These are phyloP conservation scores for Neopestalotiopsis sp. DNA, from an alignment of 2,329 filamentous ascomycete genomes.

Conservation along the genomic window DNA sequence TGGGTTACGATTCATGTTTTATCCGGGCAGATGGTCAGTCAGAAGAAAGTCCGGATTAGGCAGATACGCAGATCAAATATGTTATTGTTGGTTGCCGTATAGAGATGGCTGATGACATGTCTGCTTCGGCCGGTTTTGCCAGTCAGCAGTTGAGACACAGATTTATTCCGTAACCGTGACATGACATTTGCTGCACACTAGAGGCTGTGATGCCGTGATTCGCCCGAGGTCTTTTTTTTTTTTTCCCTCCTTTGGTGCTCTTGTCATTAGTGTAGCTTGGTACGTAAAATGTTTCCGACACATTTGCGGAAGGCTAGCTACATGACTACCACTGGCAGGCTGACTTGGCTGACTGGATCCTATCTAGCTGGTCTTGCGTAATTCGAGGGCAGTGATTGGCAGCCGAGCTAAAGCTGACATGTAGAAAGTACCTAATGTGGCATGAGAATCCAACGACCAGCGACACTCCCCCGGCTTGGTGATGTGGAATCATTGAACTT, in stretches of 20 bases:
- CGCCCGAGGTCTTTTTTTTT: not conserved
- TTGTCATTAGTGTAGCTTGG: not conserved
- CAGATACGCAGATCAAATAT: too few species aligned
- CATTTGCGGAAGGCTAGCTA: not conserved
- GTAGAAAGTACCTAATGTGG: not conserved
- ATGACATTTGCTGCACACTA: not conserved
- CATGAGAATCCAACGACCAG: not conserved
- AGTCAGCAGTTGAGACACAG: not conserved
- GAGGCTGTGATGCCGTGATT: not conserved
- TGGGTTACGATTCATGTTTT: not conserved
- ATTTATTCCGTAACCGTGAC: not conserved
- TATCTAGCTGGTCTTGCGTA: not conserved
- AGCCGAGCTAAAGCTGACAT: not conserved
- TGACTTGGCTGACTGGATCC: too few species aligned
- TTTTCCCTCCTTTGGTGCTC: too few species aligned
- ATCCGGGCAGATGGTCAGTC: not conserved
- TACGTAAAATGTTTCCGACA: not conserved
- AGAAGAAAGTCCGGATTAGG: not conserved
- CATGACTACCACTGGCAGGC: too few species aligned
- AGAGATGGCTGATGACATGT: not conserved
- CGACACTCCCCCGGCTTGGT: not conserved
- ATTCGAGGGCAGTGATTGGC: not conserved
- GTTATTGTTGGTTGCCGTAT: not conserved
- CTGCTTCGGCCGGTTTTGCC: not conserved
- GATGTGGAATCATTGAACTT: constrained; percentile 13